Base-by-base conservation (phyloP, 148 eudicot genomes). In the Polygonum maritimum region DNA sequence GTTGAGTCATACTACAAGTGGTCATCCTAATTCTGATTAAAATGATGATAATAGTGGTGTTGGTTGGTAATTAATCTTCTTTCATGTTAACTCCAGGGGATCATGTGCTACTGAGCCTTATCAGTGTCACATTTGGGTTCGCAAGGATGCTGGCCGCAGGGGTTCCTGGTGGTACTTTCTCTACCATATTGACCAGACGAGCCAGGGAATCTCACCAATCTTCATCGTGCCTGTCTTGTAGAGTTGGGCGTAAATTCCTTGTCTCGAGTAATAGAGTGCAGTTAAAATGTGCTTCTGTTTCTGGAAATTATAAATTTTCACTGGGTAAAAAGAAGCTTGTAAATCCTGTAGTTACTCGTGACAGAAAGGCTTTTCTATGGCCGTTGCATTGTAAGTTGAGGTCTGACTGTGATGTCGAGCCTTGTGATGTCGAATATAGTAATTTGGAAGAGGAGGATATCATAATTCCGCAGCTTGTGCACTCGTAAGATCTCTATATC, bases 361-460 rank as follows among this genome's bases (percentile, higher is more conserved):
- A 26, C 36, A 69, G 73, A 69, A 69, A 39, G 44, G 47, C 73
- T 69, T 41, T 69, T 69, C 73, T 69, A 16, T n/a, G 73, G 12
- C 73, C 73, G 39, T 19, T 69, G 10, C 16, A 6, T 69, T 38
- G 73, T 69, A 38, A 69, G 48, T 69, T 69, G 21, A 69, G 22
- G 47, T 69, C 73, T 36, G 73, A 69, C 73, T 41, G 73, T 69
- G 73, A 69, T 39, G 48, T 69, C 39, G 48, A 15, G 13, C 47
- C 47, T 35, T 69, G 73, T 69, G 47, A 36, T 15, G 73, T 36
- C 19, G 71, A 35, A 13, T 33, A 26, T 4, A 14, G 41, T 67
- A 69, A 36, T 69, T 69, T 69, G 14, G 73, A 69, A 69, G 48
- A 69, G 44, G 48, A 69, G 67, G 67, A 22, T 60, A 13, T 60